These are phyloP conservation scores for Boletellus sp. DNA, from an alignment of 768 basidiomycete genomes.

Conservation along the genomic window DNA sequence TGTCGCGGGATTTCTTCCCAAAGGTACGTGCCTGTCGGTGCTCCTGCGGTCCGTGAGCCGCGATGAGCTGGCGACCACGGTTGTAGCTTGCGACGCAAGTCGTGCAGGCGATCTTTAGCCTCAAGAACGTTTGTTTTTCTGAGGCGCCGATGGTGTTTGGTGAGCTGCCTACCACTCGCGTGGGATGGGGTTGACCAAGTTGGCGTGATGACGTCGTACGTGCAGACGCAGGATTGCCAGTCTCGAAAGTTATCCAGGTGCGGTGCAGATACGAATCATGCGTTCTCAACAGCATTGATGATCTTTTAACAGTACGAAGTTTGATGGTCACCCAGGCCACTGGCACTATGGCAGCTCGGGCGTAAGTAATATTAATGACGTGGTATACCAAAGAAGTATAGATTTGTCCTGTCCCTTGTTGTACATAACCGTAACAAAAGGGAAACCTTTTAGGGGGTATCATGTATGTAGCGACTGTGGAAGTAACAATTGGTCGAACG, in stretches of 20 bases:
- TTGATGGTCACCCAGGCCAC: conserved; percentile 22
- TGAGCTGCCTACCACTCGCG: neutral
- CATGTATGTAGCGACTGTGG: neutral
- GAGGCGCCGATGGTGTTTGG: conserved; percentile 6
- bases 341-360: no score
- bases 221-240: conserved; percentile 12
- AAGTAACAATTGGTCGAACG: neutral
- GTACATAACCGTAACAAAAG: no score
- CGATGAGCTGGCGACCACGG: conserved; percentile 2
- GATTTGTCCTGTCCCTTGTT: neutral
- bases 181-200: neutral
- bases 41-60: conserved; percentile 8
- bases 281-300: neutral
- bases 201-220: neutral
- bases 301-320: conserved; percentile 9
- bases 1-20: conserved; percentile 27
- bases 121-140: conserved; percentile 33
- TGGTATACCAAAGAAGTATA: neutral
- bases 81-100: conserved; percentile 42
- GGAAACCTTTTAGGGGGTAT: no score
- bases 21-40: conserved; percentile 9
- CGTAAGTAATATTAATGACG: no score
- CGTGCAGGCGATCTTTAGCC: conserved; percentile 42
- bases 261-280: neutral
- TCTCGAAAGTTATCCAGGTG: conserved; percentile 21